Base-by-base conservation (phyloP, 345 rosid genomes). In the Salix purpurea region DNA sequence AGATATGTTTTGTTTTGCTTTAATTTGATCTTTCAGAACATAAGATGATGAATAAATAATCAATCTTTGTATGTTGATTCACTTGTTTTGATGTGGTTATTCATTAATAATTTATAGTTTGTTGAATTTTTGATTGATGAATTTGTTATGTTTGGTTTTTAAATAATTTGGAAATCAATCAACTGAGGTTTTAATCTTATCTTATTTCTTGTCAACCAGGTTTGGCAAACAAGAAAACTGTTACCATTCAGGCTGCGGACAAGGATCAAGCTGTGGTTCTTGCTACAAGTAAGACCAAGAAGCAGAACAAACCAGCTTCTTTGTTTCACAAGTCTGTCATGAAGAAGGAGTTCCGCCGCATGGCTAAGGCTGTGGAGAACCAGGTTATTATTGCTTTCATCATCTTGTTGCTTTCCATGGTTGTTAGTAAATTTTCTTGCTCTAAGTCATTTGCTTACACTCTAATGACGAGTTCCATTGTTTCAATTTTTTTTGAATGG, bases 181-280 rank as follows among this genome's bases (percentile, higher is more conserved):
- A 56, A 9, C 28, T 9, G 14, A 9, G 13, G 23, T n/a, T 56
- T 8, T n/a, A 24, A 4, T 56, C 5, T 26, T 19, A 1, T 56
- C 26, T 77, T 36, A 0, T 32, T 65, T 15, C 28, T 32, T 42
- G 26, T 12, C 12, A 18, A 67, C 15, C 77, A 93, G 97, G 97
- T 26, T 83, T 95, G 89, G 92, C 98, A 26, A 95, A 93, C 88
- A 85, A 80, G 72, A 91, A 90, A 78, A 91, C 99, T 0, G 92
- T 93, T n/a, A 85, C 90, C 13, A 86, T 95, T 81, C 97, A 88
- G 87, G 60, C 84, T 23, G 96, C 78, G 18, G 90, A 71, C 28
- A 86, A 90, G 82, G 99, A 93, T 19, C 87, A 80, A 71, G 81
- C 83, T 48, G 88, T 93, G 69, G 83, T 91, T 68, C 87, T 95